phyloP scores from a whole-genome alignment of 257 asterid genomes.

The Solanum chiquidenum region DNA sequence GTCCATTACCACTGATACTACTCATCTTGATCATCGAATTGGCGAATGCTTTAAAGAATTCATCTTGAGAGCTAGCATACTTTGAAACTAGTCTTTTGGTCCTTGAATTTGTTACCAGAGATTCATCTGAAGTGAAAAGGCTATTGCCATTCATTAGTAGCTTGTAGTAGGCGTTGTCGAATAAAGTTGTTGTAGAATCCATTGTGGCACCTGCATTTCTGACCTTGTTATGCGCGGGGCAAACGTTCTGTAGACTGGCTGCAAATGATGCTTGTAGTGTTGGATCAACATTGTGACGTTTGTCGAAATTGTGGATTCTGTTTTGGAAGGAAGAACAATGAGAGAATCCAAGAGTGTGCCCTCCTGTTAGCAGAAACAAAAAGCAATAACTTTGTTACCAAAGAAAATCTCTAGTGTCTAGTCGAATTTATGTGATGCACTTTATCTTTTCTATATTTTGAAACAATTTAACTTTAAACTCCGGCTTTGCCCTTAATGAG shows the following conservation, averaged over 20 bases:
- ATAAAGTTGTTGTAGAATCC: slow-evolving; percentile 50
- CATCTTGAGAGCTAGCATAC: slow-evolving; percentile 42
- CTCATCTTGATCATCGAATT: slow-evolving; percentile 86
- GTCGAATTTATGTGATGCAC: too few relatives aligned
- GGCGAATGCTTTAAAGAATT: slow-evolving; percentile 42
- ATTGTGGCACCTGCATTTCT: slow-evolving; percentile 51
- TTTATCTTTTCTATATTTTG: too few relatives aligned
- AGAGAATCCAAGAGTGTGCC: slow-evolving; percentile 83
- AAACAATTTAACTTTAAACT: not conserved
- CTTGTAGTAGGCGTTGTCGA: slow-evolving; percentile 66
- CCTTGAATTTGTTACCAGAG: slow-evolving; percentile 29
- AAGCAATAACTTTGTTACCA: not conserved
- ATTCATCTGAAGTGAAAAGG: slow-evolving; percentile 69
- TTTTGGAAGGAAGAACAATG: slow-evolving; percentile 86
- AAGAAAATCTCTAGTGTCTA: fast-evolving
- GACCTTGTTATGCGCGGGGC: slow-evolving; percentile 59
- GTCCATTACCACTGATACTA: slow-evolving; percentile 45
- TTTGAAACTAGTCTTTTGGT: slow-evolving; percentile 50
- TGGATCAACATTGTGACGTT: slow-evolving; percentile 39
- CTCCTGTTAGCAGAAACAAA: slow-evolving; percentile 36
- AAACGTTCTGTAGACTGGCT: slow-evolving; percentile 29
- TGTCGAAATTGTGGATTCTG: slow-evolving; percentile 66
- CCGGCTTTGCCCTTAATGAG: not conserved
- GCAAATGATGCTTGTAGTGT: slow-evolving; percentile 51
- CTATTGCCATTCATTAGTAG: slow-evolving; percentile 55